Evolutionary conservation across 805 yeast species (phyloP).

Genomic region (Myxozyma neotropica): DNA sequence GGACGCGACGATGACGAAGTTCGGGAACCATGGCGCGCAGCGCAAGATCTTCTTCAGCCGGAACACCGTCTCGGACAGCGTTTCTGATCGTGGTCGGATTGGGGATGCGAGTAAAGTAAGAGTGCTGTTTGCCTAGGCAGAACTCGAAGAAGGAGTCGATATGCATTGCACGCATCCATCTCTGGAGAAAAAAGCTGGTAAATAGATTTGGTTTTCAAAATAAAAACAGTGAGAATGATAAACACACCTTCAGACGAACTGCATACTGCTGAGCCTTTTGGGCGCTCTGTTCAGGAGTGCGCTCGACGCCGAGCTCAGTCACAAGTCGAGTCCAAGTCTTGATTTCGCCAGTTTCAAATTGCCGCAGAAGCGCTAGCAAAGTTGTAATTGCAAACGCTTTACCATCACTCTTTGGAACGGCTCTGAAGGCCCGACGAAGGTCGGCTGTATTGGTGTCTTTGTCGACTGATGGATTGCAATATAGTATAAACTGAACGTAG

Average conservation of each 20-base stretch:
- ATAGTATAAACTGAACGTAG: constrained; percentile 24
- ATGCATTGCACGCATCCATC: constrained; percentile 35
- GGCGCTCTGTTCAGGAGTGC: constrained; percentile 30
- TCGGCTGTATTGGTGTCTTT: constrained; percentile 18
- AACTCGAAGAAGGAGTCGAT: constrained; percentile 34
- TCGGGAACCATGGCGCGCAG: constrained; percentile 28
- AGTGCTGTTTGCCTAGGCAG: constrained; percentile 27
- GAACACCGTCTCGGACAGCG: constrained; percentile 28
- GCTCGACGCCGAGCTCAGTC: constrained; percentile 32
- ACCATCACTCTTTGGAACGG: constrained; percentile 34
- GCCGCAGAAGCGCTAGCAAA: constrained; percentile 20
- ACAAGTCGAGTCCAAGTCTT: constrained; percentile 33
- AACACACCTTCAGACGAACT: constrained; percentile 28
- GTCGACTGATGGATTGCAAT: constrained; percentile 29
- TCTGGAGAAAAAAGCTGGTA: background rate
- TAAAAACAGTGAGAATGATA: background rate
- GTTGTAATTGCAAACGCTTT: constrained; percentile 21
- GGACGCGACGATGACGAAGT: constrained; percentile 15
- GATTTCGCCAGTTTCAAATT: constrained; percentile 29
- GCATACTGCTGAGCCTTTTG: constrained; percentile 34
- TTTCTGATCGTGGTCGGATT: constrained; percentile 11
- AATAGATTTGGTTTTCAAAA: background rate
- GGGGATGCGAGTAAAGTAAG: constrained; percentile 27
- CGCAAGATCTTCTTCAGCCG: constrained; percentile 31
- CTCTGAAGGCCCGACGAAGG: constrained; percentile 26